Conservation (phyloP, 352 stramenopile genomes). For the Globisporangium takayamanum region DNA sequence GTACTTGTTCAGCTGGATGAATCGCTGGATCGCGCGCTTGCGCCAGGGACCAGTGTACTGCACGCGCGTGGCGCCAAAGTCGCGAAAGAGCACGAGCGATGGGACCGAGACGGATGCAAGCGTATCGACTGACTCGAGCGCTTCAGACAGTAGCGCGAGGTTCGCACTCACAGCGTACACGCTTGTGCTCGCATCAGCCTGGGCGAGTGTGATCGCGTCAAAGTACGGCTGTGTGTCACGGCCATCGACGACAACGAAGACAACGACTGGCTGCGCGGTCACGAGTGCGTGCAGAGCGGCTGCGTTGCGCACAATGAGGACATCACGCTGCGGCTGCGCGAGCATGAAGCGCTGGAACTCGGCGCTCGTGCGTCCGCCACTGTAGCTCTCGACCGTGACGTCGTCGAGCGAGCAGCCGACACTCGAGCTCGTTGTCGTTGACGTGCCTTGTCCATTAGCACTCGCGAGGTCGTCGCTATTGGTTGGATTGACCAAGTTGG, state of each 20-base stretch:
- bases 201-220: constrained; percentile 24
- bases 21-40: constrained; percentile 16
- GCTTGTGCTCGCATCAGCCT: constrained; percentile 15
- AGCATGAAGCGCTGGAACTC: constrained; percentile 35
- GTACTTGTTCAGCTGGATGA: constrained; percentile 29
- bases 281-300: constrained; percentile 15
- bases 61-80: constrained; percentile 20
- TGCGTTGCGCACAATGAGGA: constrained; percentile 10
- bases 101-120: constrained; percentile 5
- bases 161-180: constrained; percentile 22
- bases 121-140: neutral
- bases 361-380: constrained; percentile 24
- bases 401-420: constrained; percentile 12
- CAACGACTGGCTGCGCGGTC: constrained; percentile 20
- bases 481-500: neutral
- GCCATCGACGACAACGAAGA: constrained; percentile 27
- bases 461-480: neutral
- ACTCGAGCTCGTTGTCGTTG: neutral
- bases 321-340: constrained; percentile 19
- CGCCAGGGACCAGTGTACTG: constrained; percentile 21
- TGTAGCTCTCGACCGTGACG: constrained; percentile 21
- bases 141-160: constrained; percentile 12
- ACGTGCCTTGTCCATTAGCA: neutral
- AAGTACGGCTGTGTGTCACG: constrained; percentile 27
- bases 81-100: constrained; percentile 22